A percentile compares a stretch with the other conserved stretches of the same genome.
Evolutionary conservation across 305 asterid genomes (phyloP).

Genomic region (Fraxinus paxiana): DNA sequence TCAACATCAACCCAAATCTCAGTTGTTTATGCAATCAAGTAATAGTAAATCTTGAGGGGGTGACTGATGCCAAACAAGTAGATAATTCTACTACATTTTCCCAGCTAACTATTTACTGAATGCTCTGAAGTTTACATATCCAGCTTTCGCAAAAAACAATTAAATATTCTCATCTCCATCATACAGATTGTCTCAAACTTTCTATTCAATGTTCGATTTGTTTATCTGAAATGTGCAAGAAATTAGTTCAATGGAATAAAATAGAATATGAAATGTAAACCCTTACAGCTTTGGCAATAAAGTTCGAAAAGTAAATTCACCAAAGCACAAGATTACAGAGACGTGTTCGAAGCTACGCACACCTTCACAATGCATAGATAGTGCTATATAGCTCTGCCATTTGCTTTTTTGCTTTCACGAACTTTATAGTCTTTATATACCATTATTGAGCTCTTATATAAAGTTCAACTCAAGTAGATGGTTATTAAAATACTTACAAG

Average conservation of each 20-base stretch:
- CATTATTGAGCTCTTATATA: not conserved
- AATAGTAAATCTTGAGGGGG: not conserved
- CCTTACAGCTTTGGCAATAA: not conserved
- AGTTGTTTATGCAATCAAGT: not conserved
- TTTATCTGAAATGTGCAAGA: not conserved
- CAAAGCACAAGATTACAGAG: not conserved
- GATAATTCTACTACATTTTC: not conserved
- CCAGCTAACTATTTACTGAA: not conserved
- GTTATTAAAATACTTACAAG: conserved; percentile 50
- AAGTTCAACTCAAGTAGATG: conserved; percentile 7
- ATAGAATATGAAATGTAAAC: not conserved
- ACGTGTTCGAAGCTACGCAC: not conserved
- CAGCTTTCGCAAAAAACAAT: not conserved
- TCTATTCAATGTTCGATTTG: not conserved
- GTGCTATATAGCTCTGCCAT: not conserved
- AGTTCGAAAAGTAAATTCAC: not conserved
- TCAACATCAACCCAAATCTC: not conserved
- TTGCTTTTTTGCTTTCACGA: not conserved
- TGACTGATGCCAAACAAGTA: not conserved
- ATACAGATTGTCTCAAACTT: not conserved
- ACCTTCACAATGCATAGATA: not conserved
- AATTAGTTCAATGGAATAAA: not conserved
- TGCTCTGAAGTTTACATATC: not conserved
- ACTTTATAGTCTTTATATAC: not conserved
- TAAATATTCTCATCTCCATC: not conserved